These are phyloP conservation scores for Fusarium sarcochroum DNA, from an alignment of 2,329 filamentous ascomycete species.

Conservation along the genomic window DNA sequence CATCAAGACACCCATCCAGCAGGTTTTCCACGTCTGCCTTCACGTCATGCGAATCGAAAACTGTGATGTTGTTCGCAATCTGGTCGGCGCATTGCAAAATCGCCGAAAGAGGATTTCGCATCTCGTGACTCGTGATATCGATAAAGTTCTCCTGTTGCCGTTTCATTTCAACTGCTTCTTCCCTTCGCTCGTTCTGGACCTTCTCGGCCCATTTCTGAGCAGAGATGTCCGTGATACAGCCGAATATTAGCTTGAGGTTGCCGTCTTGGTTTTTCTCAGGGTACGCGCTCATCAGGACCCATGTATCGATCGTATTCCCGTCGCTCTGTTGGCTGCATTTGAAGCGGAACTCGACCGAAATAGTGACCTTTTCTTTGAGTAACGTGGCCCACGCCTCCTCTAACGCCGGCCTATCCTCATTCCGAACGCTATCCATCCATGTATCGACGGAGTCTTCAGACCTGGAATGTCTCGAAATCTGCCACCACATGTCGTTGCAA, in stretches of 20 bases:
- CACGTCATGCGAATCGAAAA: conserved; percentile 56
- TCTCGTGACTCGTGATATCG: conserved; percentile 81
- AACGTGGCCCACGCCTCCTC: conserved; percentile 74
- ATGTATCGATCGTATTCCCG: conserved; percentile 75
- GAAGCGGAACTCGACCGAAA: conserved; percentile 82
- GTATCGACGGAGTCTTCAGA: conserved; percentile 69
- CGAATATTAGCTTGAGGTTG: conserved; percentile 80
- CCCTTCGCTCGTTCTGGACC: conserved; percentile 81
- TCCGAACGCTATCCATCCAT: conserved; percentile 81
- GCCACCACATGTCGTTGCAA: conserved; percentile 84
- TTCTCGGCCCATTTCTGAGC: conserved; percentile 88
- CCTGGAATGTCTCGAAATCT: conserved; percentile 77
- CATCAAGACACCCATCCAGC: conserved; percentile 74
- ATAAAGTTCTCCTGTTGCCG: conserved; percentile 80
- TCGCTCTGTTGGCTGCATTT: conserved; percentile 75
- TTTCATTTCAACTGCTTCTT: conserved; percentile 87
- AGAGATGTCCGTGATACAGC: conserved; percentile 87
- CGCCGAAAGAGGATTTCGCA: conserved; percentile 82
- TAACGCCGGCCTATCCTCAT: conserved; percentile 74
- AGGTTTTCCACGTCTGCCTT: conserved; percentile 63
- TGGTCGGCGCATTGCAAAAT: conserved; percentile 84
- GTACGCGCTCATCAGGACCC: conserved; percentile 83
- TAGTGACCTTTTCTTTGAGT: conserved; percentile 71
- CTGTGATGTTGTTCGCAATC: conserved; percentile 67
- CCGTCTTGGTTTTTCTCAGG: conserved; percentile 77